Percentiles rank a stretch among this genome's conserved stretches.
These are phyloP conservation scores for Rutstroemia sp. DNA, from an alignment of 2,329 filamentous ascomycete species.

Conservation along the genomic window DNA sequence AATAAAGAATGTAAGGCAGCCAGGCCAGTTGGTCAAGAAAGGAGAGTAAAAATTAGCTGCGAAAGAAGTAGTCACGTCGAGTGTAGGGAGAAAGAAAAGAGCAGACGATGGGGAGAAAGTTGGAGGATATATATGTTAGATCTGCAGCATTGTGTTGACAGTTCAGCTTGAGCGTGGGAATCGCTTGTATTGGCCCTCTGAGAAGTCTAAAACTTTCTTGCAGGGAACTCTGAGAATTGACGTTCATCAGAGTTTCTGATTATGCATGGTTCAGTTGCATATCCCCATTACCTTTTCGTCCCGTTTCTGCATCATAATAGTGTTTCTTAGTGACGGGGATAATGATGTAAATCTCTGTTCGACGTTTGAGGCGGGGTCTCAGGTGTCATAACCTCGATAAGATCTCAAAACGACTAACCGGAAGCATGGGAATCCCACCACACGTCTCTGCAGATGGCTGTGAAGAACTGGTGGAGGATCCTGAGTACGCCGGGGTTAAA, in stretches of 20 bases:
- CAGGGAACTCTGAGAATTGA: constrained; percentile 14
- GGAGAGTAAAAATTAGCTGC: constrained; percentile 35
- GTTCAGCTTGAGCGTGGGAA: constrained; percentile 20
- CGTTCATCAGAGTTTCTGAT: constrained; percentile 30
- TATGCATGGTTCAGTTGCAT: constrained; percentile 29
- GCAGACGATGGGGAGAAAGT: constrained; percentile 15
- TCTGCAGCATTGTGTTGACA: constrained; percentile 18
- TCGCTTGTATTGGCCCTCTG: not conserved
- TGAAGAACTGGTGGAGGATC: no score
- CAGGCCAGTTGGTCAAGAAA: constrained; percentile 46
- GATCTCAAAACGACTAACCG: not conserved
- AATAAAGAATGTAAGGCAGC: constrained; percentile 44
- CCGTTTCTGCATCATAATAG: constrained; percentile 27
- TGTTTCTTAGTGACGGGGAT: constrained; percentile 25
- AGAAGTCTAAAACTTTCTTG: constrained; percentile 2
- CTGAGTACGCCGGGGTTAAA: no score
- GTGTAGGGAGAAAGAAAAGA: constrained; percentile 24
- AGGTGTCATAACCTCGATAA: constrained; percentile 3
- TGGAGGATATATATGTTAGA: constrained; percentile 23
- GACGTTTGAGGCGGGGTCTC: constrained; percentile 20
- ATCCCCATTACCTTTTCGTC: constrained; percentile 24
- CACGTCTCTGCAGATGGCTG: no score
- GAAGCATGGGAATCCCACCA: no score
- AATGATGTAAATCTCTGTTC: constrained; percentile 21
- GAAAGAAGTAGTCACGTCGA: constrained; percentile 28